These are phyloP conservation scores for Escallonia rubra DNA, from an alignment of 129 eudicot genomes.

Conservation along the genomic window DNA sequence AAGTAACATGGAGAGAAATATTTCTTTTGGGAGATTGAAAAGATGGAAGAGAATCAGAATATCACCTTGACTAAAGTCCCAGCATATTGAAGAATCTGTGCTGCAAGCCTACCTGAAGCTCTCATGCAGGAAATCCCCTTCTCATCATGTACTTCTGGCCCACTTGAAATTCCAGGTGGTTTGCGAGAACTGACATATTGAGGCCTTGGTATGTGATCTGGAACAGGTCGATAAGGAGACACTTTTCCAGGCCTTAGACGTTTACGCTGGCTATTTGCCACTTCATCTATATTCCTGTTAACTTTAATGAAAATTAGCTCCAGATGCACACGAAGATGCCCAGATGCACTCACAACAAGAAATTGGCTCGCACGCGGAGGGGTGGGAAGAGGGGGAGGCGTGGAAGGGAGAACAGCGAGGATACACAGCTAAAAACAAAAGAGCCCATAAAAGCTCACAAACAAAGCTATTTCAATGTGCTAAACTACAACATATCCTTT, in stretches of 20 bases:
- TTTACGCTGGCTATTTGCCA: constrained; percentile 32
- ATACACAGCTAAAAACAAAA: not conserved
- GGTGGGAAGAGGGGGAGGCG: too few relatives aligned
- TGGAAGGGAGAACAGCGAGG: not conserved
- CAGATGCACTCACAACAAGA: not conserved
- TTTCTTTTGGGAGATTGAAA: not conserved
- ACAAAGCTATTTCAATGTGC: too few relatives aligned
- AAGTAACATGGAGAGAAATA: not conserved
- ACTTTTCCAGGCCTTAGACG: constrained; percentile 69
- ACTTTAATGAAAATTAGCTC: not conserved
- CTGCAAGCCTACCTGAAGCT: constrained; percentile 93
- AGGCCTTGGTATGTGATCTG: constrained; percentile 64
- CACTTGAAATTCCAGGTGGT: constrained; percentile 64
- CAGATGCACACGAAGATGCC: not conserved
- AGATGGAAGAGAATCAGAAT: not conserved
- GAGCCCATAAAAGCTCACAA: not conserved
- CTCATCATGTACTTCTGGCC: constrained; percentile 71
- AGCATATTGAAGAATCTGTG: constrained; percentile 86
- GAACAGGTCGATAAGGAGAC: constrained; percentile 80
- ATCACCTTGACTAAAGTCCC: constrained; percentile 88
- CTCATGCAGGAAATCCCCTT: constrained; percentile 78
- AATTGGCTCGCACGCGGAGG: too few relatives aligned
- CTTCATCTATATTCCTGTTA: constrained; percentile 40
- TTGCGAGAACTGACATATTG: constrained; percentile 55
- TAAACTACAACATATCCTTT: too few relatives aligned